Base-by-base conservation (phyloP, 352 stramenopile species). In the Phytophthora cryptogea region DNA sequence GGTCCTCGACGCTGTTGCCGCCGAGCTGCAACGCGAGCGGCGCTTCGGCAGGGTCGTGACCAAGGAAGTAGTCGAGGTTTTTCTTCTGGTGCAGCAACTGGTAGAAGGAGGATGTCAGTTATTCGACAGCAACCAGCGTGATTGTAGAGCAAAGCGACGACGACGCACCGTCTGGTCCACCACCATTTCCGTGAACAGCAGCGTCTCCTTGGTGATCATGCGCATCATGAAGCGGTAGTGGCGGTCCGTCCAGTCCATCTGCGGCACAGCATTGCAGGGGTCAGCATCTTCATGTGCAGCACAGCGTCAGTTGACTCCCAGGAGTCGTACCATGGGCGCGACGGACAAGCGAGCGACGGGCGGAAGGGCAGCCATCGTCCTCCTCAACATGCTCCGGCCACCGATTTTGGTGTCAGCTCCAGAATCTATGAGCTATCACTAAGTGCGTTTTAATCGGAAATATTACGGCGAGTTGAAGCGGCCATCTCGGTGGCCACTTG, bases 101-200 rank as follows among this genome's bases (percentile, higher is more conserved):
- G 20, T 23, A 23, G 20, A 23, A 23, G 20, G 20, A 23, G 20
- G 20, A 23, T 3, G 13, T 50, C 31, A 64, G 13, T 32, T 32
- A 23, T 23, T 23, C 20, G 20, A 9, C 27, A 64, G 8, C 11
- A 9, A 7, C 30, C 26, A 16, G 20, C 10, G 14, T 35, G 10
- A 14, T 23, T 23, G 20, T 23, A 23, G 20, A 23, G 20, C 20
- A 2, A 23, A 54, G 5, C 27, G 11, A 13, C 28, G 32, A 14
- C 28, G 35, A 66, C 76, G 43, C 39, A 99, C 84, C 10, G 97
- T 98, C 63, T 98, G 92, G 41, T 97, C 94, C 36, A 98, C 95
- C 17, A 99, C 88, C 98, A 99, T 99, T 80, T 99, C 97, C 8
- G 95, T 99, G 73, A 97, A 99, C 14, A 99, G 70, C 32, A 98